A percentile compares a stretch with the other conserved stretches of the same genome.
These are phyloP conservation scores for Domatiomyces catenatus DNA, from an alignment of 2,329 filamentous ascomycete genomes.

Conservation along the genomic window DNA sequence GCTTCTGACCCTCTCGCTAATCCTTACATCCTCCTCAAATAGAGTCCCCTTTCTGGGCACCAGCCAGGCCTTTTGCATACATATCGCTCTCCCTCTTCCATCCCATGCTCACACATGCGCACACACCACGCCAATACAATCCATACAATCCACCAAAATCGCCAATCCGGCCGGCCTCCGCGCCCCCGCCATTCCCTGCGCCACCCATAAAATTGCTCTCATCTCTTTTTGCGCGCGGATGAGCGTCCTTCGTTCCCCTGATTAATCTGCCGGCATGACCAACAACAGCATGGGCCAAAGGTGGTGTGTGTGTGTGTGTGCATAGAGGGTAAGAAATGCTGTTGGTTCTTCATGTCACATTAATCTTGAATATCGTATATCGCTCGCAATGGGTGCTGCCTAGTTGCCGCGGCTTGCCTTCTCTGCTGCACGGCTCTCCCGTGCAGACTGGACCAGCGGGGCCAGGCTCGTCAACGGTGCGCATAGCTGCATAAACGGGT, in stretches of 20 bases:
- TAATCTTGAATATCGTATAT: neutral
- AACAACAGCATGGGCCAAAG: too few relatives aligned
- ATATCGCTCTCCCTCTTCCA: neutral
- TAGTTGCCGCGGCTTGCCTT: conserved; percentile 50
- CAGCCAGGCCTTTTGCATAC: neutral
- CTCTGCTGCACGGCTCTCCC: conserved; percentile 73
- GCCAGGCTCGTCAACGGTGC: conserved; percentile 63
- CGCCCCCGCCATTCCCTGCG: neutral
- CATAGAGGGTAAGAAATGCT: neutral
- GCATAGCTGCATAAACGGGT: conserved; percentile 65
- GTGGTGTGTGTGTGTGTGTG: neutral
- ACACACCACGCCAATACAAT: too few relatives aligned
- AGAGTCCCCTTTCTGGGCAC: neutral
- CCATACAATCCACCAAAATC: neutral
- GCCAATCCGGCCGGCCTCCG: neutral
- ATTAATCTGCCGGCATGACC: neutral
- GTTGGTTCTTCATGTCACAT: neutral
- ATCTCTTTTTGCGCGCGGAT: too few relatives aligned
- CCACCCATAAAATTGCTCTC: neutral
- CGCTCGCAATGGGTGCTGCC: neutral
- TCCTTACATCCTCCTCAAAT: neutral
- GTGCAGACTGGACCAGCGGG: conserved; percentile 71
- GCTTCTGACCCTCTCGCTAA: neutral
- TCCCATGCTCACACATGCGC: neutral
- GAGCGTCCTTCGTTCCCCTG: neutral